phyloP scores from a whole-genome alignment of 1,139 yeast species.

The Magnusiomyces fungicola region DNA sequence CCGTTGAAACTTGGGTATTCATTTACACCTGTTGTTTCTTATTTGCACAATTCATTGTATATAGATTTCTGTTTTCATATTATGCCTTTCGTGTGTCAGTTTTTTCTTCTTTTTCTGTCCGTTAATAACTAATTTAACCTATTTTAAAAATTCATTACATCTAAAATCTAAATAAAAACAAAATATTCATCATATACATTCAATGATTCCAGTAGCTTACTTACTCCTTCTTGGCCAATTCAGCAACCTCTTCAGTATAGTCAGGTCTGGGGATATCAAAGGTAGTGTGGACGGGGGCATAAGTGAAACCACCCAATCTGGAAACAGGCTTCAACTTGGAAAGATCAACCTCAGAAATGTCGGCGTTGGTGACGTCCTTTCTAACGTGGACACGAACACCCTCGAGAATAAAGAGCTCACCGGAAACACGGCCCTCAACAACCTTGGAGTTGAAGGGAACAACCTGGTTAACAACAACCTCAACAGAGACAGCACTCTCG shows the following conservation, averaged over 20 bases:
- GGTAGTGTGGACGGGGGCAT: conserved; percentile 40
- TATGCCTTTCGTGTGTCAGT: no score
- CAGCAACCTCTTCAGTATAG: conserved; percentile 25
- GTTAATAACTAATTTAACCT: no score
- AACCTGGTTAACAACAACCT: conserved; percentile 41
- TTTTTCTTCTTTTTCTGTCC: no score
- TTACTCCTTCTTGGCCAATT: no score
- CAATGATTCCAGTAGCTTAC: no score
- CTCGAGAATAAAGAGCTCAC: conserved; percentile 43
- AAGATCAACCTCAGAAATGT: conserved; percentile 38
- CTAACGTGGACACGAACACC: conserved; percentile 52
- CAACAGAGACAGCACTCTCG: conserved; percentile 55
- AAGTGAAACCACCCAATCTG: conserved; percentile 50
- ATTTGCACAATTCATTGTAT: no score
- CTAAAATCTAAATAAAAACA: no score
- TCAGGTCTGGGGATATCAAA: conserved; percentile 42
- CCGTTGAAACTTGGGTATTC: no score
- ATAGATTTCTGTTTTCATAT: no score
- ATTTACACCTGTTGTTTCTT: no score
- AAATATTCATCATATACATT: no score
- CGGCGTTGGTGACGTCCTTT: conserved; percentile 46
- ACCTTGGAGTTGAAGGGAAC: conserved; percentile 43
- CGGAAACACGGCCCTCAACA: conserved; percentile 35
- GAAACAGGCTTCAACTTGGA: conserved; percentile 46
- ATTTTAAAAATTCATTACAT: no score